Base-by-base conservation (phyloP, 2,329 filamentous ascomycete species). In the Talaromyces sp. region DNA sequence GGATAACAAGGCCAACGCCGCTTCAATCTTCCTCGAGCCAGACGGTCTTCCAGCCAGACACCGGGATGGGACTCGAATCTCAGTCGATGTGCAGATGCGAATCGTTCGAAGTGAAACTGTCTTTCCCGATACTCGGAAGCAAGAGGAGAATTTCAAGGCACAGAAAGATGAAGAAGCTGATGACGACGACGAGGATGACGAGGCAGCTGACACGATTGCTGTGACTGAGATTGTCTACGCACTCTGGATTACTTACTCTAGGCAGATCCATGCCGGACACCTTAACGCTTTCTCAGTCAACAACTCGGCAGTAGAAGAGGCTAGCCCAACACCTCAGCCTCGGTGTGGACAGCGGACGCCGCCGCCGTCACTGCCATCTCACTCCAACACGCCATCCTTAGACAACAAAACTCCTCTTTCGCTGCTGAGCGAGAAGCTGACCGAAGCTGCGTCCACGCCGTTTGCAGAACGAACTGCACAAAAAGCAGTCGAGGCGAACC, bases 201-300 rank as follows among this genome's bases (percentile, higher is more conserved):
- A 59, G 24, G 54, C 53, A 17, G 48, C 52, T 1, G 61, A 61
- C 52, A 68, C 71, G 8, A 69, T 79, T 9, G 81, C 83, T n/a
- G 74, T 82, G 63, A 85, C 87, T 17, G 92, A 97, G 72, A 84
- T 96, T 63, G 92, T 97, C 0, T 97, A 92, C 77, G 94, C 94
- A 11, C 78, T 99, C 31, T 99, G 94, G 94, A 89, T 99, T 65
- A 97, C 93, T 1, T 99, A 97, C 72, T 97, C 93, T 19, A 85
- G 92, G 63, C 91, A 97, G 69, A 81, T 97, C 12, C 94, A 99
- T 72, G 89, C 90, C 17, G 83, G 86, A 41, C 86, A 86, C 62
- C 80, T 83, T 57, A 74, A 87, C 53, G 82, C 84, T n/a, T 79
- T 83, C 21, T 79, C 87, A n/a, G 61, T 68, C 38, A 66, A 70